Evolutionary conservation across 208 protist genomes (phyloP), one percentile per base, ranked within the genome.

Genomic region (Tritrichomonas musculus): DNA sequence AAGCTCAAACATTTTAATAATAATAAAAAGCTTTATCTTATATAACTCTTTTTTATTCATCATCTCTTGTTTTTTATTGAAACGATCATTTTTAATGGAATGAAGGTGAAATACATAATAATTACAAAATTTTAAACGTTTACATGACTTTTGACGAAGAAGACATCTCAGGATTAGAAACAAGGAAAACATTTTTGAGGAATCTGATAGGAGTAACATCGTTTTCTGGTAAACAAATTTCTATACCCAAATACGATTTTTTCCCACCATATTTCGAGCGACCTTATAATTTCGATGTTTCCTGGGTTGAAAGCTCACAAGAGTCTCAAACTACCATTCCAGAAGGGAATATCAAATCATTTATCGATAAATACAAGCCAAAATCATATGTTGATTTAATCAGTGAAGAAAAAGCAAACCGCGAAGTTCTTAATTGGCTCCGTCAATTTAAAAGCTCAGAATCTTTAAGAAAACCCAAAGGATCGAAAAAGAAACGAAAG

Each of bases 371-470:
- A 72, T 92, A 92, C 49, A 44, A 14, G 11, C n/a, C 88, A 39
- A 64, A 92, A 92, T 39, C 53, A 20, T 92, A 72, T 64, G n/a
- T 55, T 49, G 88, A 92, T 92, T 33, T 92, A 13, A 8, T 92
- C n/a, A 49, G n/a, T 9, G 55, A 92, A 27, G 88, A 92, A 92
- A 92, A 73, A 72, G 41, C 20, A 4, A 92, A 92, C 33, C 25
- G 55, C 41, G 41, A 69, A 64, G 88, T 92, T n/a, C 41, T 92
- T 14, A 33, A 92, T 30, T 92, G 88, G 88, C 33, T 92, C n/a
- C 3, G 57, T 3, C 47, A 47, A 22, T 92, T 64, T 20, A 17
- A 88, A 50, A 53, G 57, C 14, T 11, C 47, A 20, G 8, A n/a
- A 36, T 39, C 33, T 11, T 1, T 9, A 33, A 53, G 57, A 14